Percentiles rank a stretch among this genome's conserved stretches.
Conservation (phyloP, 129 eudicot genomes). For the Flaveria bidentis region DNA sequence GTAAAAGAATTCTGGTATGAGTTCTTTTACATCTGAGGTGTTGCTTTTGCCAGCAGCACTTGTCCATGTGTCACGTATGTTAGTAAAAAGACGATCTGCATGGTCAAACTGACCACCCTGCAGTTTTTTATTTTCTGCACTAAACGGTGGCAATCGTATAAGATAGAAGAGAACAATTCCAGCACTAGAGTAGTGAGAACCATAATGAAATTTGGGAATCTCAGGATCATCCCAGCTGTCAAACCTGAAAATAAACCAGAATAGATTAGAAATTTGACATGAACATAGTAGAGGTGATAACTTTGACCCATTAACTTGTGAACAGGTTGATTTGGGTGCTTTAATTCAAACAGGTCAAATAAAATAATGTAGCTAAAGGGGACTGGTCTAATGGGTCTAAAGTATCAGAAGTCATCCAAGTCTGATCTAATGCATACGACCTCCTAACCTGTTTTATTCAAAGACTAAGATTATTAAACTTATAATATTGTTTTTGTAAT, state of each 20-base stretch:
- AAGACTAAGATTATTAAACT: not conserved
- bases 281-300: not conserved
- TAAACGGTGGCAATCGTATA: conserved; percentile 90
- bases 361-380: conserved; percentile 7
- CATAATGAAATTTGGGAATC: conserved; percentile 94
- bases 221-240: conserved; percentile 99
- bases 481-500: not conserved
- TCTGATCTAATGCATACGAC: not conserved
- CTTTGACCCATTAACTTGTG: conserved; percentile 6
- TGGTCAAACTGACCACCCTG: conserved; percentile 99
- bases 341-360: conserved; percentile 11
- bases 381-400: not conserved
- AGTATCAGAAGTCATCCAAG: not conserved
- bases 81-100: conserved; percentile 96
- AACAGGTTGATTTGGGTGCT: not conserved
- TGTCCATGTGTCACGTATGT: conserved; percentile 82
- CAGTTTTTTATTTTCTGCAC: conserved; percentile 87
- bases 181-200: conserved; percentile 99
- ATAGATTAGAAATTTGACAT: conserved; percentile 9
- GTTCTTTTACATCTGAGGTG: conserved; percentile 96
- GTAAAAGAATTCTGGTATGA: conserved; percentile 94
- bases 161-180: conserved; percentile 99
- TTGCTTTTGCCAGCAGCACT: conserved; percentile 97
- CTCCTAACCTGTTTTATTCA: not conserved
- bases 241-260: conserved; percentile 49